phyloP scores from a whole-genome alignment of 345 rosid species.

The Aquilaria yunnanensis region DNA sequence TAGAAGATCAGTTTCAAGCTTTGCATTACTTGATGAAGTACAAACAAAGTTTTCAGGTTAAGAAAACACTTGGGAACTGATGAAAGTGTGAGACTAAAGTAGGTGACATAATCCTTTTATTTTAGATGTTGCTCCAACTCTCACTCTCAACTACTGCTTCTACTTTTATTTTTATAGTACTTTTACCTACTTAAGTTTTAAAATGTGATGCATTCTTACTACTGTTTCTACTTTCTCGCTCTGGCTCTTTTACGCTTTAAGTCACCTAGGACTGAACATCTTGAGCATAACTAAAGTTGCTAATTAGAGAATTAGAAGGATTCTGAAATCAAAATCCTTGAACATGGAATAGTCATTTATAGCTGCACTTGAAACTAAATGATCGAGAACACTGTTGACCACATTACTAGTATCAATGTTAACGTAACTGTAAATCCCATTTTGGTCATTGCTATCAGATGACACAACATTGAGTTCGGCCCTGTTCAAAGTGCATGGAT shows the following conservation, averaged over 20 bases:
- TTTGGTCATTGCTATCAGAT: slow-evolving; percentile 51
- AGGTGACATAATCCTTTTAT: slow-evolving; percentile 4
- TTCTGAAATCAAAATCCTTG: slow-evolving; percentile 59
- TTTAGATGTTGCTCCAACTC: too few relatives aligned
- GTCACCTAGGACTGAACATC: slow-evolving; percentile 93
- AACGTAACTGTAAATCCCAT: slow-evolving; percentile 54
- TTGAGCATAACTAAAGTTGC: slow-evolving; percentile 72
- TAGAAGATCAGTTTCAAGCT: slow-evolving; percentile 61
- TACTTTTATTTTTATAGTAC: too few relatives aligned
- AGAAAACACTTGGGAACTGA: slow-evolving; percentile 64
- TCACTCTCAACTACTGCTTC: too few relatives aligned
- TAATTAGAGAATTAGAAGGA: slow-evolving; percentile 57
- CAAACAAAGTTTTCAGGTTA: slow-evolving; percentile 54
- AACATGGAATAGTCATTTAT: slow-evolving; percentile 65
- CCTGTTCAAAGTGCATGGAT: slow-evolving; percentile 26
- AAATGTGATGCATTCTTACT: too few relatives aligned
- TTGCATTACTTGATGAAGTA: slow-evolving; percentile 85
- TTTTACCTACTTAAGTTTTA: too few relatives aligned
- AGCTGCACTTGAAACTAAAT: slow-evolving; percentile 63
- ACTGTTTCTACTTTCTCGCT: too few relatives aligned
- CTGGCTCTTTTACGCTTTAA: too few relatives aligned
- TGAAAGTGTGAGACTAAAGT: slow-evolving; percentile 49
- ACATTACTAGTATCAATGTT: slow-evolving; percentile 55
- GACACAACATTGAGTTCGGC: slow-evolving; percentile 42
- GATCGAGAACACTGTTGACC: slow-evolving; percentile 56